Conservation (phyloP, 192 early-diverging fungal genomes). For the Coemansia sp. region DNA sequence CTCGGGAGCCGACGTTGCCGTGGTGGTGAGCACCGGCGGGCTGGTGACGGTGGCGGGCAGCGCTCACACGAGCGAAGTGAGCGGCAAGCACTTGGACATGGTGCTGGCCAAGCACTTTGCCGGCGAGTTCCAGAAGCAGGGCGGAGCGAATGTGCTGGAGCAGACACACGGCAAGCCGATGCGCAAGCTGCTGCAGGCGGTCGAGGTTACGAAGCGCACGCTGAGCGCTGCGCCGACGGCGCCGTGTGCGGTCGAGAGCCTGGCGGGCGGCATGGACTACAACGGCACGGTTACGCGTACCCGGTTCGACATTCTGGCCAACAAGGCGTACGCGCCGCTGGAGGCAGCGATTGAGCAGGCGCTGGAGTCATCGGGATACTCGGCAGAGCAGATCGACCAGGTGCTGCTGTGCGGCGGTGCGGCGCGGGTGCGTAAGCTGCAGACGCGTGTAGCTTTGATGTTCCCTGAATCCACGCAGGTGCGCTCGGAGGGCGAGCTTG, state of each 20-base stretch:
- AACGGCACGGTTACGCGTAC: conserved; percentile 79
- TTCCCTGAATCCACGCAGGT: conserved; percentile 72
- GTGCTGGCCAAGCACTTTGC: conserved; percentile 77
- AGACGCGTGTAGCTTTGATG: conserved; percentile 67
- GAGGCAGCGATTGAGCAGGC: conserved; percentile 65
- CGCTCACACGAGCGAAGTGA: conserved; percentile 74
- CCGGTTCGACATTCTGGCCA: conserved; percentile 87
- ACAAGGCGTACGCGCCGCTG: conserved; percentile 71
- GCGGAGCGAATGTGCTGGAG: conserved; percentile 69
- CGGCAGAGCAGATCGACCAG: conserved; percentile 77
- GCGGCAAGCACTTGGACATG: conserved; percentile 85
- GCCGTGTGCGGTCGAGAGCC: conserved; percentile 89
- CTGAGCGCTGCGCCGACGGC: conserved; percentile 76
- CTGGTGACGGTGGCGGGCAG: conserved; percentile 78
- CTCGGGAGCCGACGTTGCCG: conserved; percentile 77
- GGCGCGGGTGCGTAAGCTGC: conserved; percentile 83
- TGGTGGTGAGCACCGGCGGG: conserved; percentile 78
- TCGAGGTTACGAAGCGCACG: conserved; percentile 90
- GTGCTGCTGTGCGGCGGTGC: conserved; percentile 90
- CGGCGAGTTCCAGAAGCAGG: conserved; percentile 86
- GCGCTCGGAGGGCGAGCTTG: conserved; percentile 75
- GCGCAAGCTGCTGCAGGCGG: conserved; percentile 79
- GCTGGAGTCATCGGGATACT: conserved; percentile 67
- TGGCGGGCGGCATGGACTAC: conserved; percentile 90
- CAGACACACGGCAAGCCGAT: conserved; percentile 70